Evolutionary conservation across 768 basidiomycete genomes (phyloP).

Genomic region (Psilocybe tampanensis): DNA sequence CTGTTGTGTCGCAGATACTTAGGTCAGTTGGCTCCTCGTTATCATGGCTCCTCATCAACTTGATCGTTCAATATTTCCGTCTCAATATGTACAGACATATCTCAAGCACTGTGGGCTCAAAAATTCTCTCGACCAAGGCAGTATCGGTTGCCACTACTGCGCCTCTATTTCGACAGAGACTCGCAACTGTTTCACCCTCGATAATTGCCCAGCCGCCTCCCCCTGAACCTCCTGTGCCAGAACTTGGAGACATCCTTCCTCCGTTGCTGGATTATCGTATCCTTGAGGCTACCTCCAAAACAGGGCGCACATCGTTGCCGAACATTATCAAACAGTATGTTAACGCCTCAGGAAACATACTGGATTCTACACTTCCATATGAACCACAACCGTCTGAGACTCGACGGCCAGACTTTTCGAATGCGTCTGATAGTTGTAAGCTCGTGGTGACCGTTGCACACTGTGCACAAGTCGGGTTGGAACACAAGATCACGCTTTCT

Average conservation of each 20-base stretch:
- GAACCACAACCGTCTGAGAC: conserved; percentile 45
- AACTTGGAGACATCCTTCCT: conserved; percentile 11
- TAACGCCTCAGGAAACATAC: conserved; percentile 41
- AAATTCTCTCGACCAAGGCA: neutral
- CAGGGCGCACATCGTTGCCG: conserved; percentile 22
- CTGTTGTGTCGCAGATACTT: too few relatives aligned
- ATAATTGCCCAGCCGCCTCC: conserved; percentile 22
- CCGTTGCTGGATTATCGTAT: conserved; percentile 27
- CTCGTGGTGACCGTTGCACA: conserved; percentile 57
- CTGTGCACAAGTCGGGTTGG: conserved; percentile 36
- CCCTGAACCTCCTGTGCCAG: conserved; percentile 6
- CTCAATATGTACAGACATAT: neutral
- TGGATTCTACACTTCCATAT: conserved; percentile 46
- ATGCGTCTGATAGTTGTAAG: conserved; percentile 23
- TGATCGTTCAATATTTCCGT: neutral
- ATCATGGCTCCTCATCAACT: neutral
- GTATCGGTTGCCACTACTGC: neutral
- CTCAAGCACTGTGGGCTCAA: neutral
- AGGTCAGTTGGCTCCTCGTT: too few relatives aligned
- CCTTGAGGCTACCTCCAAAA: conserved; percentile 22
- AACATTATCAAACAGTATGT: conserved; percentile 47
- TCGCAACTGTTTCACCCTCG: conserved; percentile 29
- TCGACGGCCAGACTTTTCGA: conserved; percentile 24
- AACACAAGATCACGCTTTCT: conserved; percentile 50
- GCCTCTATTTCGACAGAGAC: neutral